Evolutionary conservation across 768 basidiomycete species (phyloP), one percentile per base, ranked within the genome.

Genomic region (Hortiboletus campestris): DNA sequence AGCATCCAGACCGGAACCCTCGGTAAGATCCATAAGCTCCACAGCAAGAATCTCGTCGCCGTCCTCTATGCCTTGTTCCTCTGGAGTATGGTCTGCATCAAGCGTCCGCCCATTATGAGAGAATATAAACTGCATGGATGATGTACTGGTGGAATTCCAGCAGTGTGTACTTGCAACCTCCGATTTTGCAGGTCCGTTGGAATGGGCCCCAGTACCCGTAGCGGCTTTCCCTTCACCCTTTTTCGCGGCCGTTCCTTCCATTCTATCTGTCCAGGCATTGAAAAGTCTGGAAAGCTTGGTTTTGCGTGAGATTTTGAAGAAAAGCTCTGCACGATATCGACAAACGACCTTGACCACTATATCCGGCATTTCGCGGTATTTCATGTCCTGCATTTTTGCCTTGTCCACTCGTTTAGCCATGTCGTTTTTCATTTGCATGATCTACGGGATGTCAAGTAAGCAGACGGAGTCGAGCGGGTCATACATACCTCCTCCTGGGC

Each of bases 291-390:
- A 84, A 34, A 94, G 77, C 68, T 91, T 93, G 28, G 89, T 91
- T 74, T 93, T 93, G 69, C 92, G 87, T 10, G 89, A 90, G 61
- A 94, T 91, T 72, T 92, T 94, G 83, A 94, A 94, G 76, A 90
- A 92, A 40, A 94, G 80, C 65, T 94, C 91, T 5, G 91, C 90
- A 43, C 92, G 88, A 68, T 93, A 93, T 63, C 88, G 86, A 72
- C 91, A 94, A 47, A 88, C 78, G 60, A 94, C 90, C 69, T 91
- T 93, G 74, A 94, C 84, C 49, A 93, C 86, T 56, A 94, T 90
- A 67, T 94, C 89, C n/a, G 89, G 89, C 79, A 84, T 84, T 71
- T 92, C 90, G 53, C 86, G 85, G 66, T 84, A 91, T 71, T 91
- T 92, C 63, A 81, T 77, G 63, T 91, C 90, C 63, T 89, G 89